A percentile compares a stretch with the other conserved stretches of the same genome.
phyloP scores from a whole-genome alignment of 2,329 filamentous ascomycete species.

The Helotiales sp. region DNA sequence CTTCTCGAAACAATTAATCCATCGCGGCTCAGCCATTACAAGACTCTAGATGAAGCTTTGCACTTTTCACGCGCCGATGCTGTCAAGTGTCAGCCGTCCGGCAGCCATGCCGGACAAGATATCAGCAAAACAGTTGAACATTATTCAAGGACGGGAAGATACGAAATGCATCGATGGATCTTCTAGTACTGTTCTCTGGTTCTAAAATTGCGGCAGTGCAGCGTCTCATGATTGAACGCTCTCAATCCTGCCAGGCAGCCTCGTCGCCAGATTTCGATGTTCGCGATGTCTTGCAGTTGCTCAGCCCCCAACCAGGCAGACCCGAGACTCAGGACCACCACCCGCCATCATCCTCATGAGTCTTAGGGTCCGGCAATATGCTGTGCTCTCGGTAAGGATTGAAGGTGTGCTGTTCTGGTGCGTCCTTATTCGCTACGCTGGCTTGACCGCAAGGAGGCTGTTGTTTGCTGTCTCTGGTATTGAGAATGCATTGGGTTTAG shows the following conservation, averaged over 20 bases:
- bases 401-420: background rate
- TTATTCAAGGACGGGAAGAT: background rate
- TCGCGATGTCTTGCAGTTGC: constrained; percentile 2
- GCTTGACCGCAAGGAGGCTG: background rate
- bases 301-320: constrained; percentile 10
- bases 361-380: background rate
- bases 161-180: background rate
- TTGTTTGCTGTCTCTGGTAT: background rate
- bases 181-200: background rate
- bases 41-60: background rate
- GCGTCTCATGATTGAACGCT: constrained; percentile 6
- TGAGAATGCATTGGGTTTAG: constrained; percentile 1
- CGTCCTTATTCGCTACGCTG: background rate
- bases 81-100: background rate
- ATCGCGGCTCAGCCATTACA: background rate
- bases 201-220: background rate
- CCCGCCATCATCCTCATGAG: background rate
- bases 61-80: background rate
- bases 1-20: background rate
- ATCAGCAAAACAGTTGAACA: background rate
- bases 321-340: background rate
- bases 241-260: constrained; percentile 3
- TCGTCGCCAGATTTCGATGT: constrained; percentile 3
- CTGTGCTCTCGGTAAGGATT: background rate
- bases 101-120: background rate